Evolutionary conservation across 2,329 filamentous ascomycete genomes (phyloP).

Genomic region (Thelonectria discophora): DNA sequence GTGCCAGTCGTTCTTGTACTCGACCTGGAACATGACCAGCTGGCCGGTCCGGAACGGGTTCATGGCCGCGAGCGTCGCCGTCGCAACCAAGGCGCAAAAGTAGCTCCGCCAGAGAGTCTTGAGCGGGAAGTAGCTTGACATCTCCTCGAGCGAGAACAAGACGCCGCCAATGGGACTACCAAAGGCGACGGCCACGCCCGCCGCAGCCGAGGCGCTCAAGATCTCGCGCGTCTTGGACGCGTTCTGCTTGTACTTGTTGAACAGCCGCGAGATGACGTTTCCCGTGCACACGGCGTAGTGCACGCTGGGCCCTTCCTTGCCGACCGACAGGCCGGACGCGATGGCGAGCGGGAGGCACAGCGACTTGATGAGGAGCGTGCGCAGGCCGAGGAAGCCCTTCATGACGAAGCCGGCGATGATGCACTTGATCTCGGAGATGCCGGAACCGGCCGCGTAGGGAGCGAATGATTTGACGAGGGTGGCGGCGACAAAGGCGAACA

Average conservation of each 20-base stretch:
- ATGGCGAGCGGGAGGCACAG: constrained; percentile 91
- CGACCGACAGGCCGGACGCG: constrained; percentile 90
- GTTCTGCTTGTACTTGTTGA: constrained; percentile 90
- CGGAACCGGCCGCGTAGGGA: constrained; percentile 94
- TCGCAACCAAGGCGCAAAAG: constrained; percentile 95
- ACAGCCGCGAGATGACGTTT: constrained; percentile 93
- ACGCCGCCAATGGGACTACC: constrained; percentile 97
- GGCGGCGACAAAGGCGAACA: constrained; percentile 85
- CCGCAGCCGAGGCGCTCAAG: constrained; percentile 90
- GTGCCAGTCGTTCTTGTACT: constrained; percentile 96
- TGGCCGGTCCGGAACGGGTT: constrained; percentile 98
- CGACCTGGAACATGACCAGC: constrained; percentile 98
- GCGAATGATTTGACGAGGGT: constrained; percentile 89
- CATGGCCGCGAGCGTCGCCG: constrained; percentile 91
- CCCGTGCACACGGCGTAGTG: constrained; percentile 98
- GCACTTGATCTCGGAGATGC: constrained; percentile 99
- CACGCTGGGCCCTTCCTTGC: constrained; percentile 98
- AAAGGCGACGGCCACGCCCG: constrained; percentile 95
- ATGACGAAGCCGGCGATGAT: constrained; percentile 99
- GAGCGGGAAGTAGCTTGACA: constrained; percentile 94
- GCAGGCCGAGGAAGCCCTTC: constrained; percentile 94
- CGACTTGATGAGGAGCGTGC: constrained; percentile 94
- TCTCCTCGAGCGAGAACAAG: constrained; percentile 95
- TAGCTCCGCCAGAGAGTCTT: constrained; percentile 99
- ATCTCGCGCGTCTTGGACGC: constrained; percentile 96